Evolutionary conservation across 257 asterid species (phyloP).

Genomic region (Verbena officinalis): DNA sequence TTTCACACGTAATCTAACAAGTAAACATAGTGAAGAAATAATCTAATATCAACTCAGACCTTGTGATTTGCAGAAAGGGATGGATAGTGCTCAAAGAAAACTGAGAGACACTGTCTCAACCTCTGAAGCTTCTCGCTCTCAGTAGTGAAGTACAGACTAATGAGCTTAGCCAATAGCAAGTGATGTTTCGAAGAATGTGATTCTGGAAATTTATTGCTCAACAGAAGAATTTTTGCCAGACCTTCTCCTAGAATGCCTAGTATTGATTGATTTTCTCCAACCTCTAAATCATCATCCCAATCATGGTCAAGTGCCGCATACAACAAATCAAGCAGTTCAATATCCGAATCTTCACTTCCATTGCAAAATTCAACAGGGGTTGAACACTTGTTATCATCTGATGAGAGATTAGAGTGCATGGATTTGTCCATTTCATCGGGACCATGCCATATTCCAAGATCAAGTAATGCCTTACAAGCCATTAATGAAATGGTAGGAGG

Average conservation of each 20-base stretch:
- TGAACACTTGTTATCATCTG: conserved; percentile 40
- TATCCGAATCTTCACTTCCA: conserved; percentile 54
- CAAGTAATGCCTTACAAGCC: conserved; percentile 88
- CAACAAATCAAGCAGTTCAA: conserved; percentile 72
- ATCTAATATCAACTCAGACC: conserved; percentile 46
- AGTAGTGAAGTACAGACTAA: conserved; percentile 64
- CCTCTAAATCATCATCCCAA: conserved; percentile 53
- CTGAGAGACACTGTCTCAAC: conserved; percentile 91
- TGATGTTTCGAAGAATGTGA: conserved; percentile 51
- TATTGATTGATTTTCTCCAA: conserved; percentile 62
- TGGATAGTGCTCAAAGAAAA: conserved; percentile 95
- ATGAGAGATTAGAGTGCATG: conserved; percentile 54
- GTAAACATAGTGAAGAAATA: conserved; percentile 13
- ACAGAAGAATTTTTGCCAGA: conserved; percentile 80
- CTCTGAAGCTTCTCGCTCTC: conserved; percentile 60
- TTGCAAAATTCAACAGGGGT: conserved; percentile 42
- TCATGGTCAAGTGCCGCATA: conserved; percentile 63
- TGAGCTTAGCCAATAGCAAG: conserved; percentile 69
- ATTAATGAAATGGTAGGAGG: conserved; percentile 53
- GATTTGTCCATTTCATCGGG: conserved; percentile 81
- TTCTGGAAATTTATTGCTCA: conserved; percentile 65
- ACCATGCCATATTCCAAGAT: conserved; percentile 95
- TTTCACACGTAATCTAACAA: neutral
- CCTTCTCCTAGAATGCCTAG: conserved; percentile 83
- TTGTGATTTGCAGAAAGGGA: conserved; percentile 81